These are phyloP conservation scores for Coemansia sp. DNA, from an alignment of 192 early-diverging fungal genomes.

Conservation along the genomic window DNA sequence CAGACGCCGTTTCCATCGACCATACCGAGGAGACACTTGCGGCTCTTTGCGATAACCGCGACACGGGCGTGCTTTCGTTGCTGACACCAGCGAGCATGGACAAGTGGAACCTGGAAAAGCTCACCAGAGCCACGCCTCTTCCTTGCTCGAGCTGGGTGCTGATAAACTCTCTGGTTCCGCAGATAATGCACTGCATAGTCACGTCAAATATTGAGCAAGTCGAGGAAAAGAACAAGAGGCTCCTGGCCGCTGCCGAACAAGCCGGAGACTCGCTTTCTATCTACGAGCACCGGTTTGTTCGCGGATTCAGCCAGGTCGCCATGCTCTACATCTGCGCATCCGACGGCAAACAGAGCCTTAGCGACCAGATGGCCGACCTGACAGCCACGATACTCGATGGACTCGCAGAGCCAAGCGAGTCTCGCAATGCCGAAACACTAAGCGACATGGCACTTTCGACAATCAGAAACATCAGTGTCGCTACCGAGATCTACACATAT, in stretches of 20 bases:
- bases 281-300: slow-evolving; percentile 23
- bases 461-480: slow-evolving; percentile 17
- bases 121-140: slow-evolving; percentile 41
- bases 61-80: slow-evolving; percentile 60
- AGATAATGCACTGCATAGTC: slow-evolving; percentile 43
- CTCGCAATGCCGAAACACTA: slow-evolving; percentile 4
- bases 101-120: slow-evolving; percentile 36
- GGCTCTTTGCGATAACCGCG: slow-evolving; percentile 65
- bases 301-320: slow-evolving; percentile 23
- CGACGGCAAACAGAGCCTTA: slow-evolving; percentile 12
- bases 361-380: slow-evolving; percentile 18
- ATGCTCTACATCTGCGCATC: slow-evolving; percentile 18
- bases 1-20: slow-evolving; percentile 56
- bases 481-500: slow-evolving; percentile 41
- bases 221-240: slow-evolving; percentile 13
- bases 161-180: slow-evolving; percentile 33
- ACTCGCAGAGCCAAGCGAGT: slow-evolving; percentile 8
- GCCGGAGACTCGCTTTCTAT: slow-evolving; percentile 12
- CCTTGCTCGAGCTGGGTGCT: slow-evolving; percentile 23
- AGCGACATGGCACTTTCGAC: slow-evolving; percentile 6
- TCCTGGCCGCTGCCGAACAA: slow-evolving; percentile 7
- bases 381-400: slow-evolving; percentile 12
- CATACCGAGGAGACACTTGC: slow-evolving; percentile 54
- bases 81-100: slow-evolving; percentile 24
- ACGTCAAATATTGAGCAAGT: slow-evolving; percentile 18